These are phyloP conservation scores for Xylaria polymorpha DNA, from an alignment of 2,329 filamentous ascomycete species.

Conservation along the genomic window DNA sequence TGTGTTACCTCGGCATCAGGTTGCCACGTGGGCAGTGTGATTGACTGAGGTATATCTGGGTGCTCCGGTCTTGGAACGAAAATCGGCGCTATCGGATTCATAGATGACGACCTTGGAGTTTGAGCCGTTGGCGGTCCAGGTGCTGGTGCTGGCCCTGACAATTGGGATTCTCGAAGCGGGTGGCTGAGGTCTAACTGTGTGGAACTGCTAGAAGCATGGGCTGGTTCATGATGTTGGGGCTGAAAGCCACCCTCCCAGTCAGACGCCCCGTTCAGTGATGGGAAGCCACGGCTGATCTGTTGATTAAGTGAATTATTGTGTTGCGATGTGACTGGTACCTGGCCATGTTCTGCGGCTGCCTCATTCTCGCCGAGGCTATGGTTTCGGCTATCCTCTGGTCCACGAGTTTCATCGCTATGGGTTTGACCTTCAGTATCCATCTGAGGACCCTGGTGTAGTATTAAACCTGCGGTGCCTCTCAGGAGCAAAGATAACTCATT, in stretches of 20 bases:
- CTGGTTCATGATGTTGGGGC: slow-evolving; percentile 1
- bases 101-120: slow-evolving; percentile 3
- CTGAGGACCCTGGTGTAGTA: slow-evolving; percentile 14
- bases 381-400: background rate
- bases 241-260: slow-evolving; percentile 4
- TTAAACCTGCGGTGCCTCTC: background rate
- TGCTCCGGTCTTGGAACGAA: slow-evolving; percentile 23
- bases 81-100: slow-evolving; percentile 34
- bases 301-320: slow-evolving; percentile 2
- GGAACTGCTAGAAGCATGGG: background rate
- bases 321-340: background rate
- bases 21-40: slow-evolving; percentile 83
- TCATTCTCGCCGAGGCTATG: background rate
- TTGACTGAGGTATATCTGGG: slow-evolving; percentile 50
- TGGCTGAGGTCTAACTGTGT: background rate
- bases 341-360: background rate
- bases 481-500: background rate
- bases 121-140: background rate
- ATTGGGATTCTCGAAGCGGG: background rate
- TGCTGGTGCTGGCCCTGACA: background rate
- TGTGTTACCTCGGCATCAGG: slow-evolving; percentile 83
- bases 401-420: background rate
- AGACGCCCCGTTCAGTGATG: background rate
- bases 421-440: slow-evolving; percentile 1
- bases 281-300: background rate